A percentile compares a stretch with the other conserved stretches of the same genome.
Evolutionary conservation across 192 early-diverging fungal species (phyloP).

Genomic region (Pilaira anomala): DNA sequence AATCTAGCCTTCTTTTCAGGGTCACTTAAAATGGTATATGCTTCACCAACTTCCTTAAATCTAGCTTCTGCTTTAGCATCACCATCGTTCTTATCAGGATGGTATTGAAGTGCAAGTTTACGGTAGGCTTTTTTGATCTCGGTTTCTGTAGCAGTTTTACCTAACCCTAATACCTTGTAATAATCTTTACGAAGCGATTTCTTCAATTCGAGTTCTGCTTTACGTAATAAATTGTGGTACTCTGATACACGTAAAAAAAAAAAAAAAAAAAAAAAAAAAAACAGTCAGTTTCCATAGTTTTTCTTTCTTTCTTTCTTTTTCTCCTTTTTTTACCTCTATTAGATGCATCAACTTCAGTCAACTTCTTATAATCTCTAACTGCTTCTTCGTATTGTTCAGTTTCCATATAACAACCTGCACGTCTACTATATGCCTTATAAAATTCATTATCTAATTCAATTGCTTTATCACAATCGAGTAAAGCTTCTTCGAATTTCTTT

Average conservation of each 20-base stretch:
- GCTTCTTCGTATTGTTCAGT: constrained; percentile 74
- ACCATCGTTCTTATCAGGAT: constrained; percentile 87
- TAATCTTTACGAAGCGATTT: constrained; percentile 91
- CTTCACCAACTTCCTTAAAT: constrained; percentile 84
- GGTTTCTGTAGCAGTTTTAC: constrained; percentile 70
- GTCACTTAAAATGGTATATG: constrained; percentile 76
- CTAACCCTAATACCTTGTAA: constrained; percentile 86
- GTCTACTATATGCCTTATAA: constrained; percentile 71
- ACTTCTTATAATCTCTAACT: constrained; percentile 70
- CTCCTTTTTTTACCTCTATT: constrained; percentile 48
- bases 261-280: neutral
- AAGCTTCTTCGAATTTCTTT: constrained; percentile 49
- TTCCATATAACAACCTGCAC: constrained; percentile 74
- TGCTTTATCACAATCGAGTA: constrained; percentile 64
- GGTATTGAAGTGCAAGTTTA: constrained; percentile 81
- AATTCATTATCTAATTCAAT: constrained; percentile 62
- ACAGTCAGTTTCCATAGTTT: neutral
- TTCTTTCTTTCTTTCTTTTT: neutral
- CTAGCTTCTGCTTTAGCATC: constrained; percentile 67
- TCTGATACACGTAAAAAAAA: constrained; percentile 3
- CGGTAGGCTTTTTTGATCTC: constrained; percentile 83
- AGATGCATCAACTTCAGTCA: constrained; percentile 53
- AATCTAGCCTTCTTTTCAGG: constrained; percentile 77
- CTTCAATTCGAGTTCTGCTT: constrained; percentile 63
- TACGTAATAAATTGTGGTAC: constrained; percentile 42